Conservation (phyloP, 805 yeast species). For the Candida nemodendra region DNA sequence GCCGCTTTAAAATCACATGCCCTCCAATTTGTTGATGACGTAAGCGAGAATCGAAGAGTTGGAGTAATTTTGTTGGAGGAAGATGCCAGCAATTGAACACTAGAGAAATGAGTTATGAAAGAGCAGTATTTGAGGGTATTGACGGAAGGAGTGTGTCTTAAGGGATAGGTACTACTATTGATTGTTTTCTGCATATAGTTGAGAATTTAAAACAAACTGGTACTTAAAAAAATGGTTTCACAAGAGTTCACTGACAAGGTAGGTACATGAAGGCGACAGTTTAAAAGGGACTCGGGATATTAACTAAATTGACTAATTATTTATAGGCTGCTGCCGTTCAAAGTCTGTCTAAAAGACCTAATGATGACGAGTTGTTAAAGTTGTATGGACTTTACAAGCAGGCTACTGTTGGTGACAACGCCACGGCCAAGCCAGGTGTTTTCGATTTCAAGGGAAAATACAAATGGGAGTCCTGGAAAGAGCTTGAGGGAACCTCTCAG, state of each 20-base stretch:
- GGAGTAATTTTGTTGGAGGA: too few species aligned
- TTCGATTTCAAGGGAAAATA: slow-evolving; percentile 93
- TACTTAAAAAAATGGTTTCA: slow-evolving; percentile 35
- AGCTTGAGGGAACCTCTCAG: slow-evolving; percentile 77
- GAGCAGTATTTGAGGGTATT: too few species aligned
- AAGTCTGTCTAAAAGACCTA: slow-evolving; percentile 71
- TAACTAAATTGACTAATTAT: background rate
- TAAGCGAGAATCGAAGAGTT: too few species aligned
- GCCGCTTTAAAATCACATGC: too few species aligned
- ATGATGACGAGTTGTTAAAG: slow-evolving; percentile 80
- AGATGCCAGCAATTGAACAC: too few species aligned
- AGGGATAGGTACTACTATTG: too few species aligned
- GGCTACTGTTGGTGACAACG: slow-evolving; percentile 95
- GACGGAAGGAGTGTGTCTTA: too few species aligned
- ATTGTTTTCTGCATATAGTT: too few species aligned
- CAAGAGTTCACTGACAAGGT: slow-evolving; percentile 37
- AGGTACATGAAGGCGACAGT: slow-evolving; percentile 12
- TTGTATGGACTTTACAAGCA: slow-evolving; percentile 94
- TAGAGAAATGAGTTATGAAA: too few species aligned
- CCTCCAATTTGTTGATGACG: too few species aligned
- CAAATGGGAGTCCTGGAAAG: slow-evolving; percentile 98
- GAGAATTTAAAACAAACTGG: too few species aligned
- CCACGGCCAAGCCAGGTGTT: slow-evolving; percentile 81
- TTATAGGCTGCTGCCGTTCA: slow-evolving; percentile 76
- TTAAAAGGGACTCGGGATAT: background rate